A percentile compares a stretch with the other conserved stretches of the same genome.
Conservation (phyloP, 2,329 filamentous ascomycete species). For the Bretziella fagacearum region DNA sequence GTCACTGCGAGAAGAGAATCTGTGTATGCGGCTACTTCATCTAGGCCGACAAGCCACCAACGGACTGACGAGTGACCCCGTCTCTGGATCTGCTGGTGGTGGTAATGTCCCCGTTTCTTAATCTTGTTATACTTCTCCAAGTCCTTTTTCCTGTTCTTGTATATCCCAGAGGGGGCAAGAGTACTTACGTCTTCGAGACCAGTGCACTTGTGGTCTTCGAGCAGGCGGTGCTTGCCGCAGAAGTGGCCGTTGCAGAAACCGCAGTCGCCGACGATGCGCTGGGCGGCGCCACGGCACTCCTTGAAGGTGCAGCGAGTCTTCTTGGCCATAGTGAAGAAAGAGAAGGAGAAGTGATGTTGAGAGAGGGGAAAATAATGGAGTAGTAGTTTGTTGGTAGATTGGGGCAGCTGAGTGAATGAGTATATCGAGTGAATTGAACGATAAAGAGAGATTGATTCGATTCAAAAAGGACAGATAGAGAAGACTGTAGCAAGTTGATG, state of each 20-base stretch:
- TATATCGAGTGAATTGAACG: not conserved
- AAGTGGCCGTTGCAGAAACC: constrained; percentile 87
- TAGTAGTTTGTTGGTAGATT: too few relatives aligned
- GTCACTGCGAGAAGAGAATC: constrained; percentile 15
- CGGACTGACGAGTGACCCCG: constrained; percentile 3
- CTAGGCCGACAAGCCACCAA: constrained; percentile 27
- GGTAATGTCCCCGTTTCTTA: not conserved
- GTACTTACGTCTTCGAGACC: constrained; percentile 68
- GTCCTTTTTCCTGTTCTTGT: not conserved
- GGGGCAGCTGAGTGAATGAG: not conserved
- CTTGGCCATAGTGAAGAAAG: constrained; percentile 39
- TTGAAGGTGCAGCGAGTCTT: constrained; percentile 78
- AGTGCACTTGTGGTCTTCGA: constrained; percentile 87
- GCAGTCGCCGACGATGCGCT: constrained; percentile 92
- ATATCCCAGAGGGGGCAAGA: constrained; percentile 6
- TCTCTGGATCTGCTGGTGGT: not conserved
- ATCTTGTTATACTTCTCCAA: not conserved
- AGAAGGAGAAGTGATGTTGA: not conserved
- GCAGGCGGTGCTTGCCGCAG: constrained; percentile 83
- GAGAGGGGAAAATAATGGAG: constrained; percentile 2
- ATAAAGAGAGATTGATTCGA: not conserved
- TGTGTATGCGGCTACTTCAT: constrained; percentile 22
- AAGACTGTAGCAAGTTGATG: not conserved
- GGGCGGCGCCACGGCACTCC: constrained; percentile 71
- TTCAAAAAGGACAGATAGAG: not conserved